A percentile compares a stretch with the other conserved stretches of the same genome.
Evolutionary conservation across 306 rosid genomes (phyloP).

Genomic region (Vicia villosa): DNA sequence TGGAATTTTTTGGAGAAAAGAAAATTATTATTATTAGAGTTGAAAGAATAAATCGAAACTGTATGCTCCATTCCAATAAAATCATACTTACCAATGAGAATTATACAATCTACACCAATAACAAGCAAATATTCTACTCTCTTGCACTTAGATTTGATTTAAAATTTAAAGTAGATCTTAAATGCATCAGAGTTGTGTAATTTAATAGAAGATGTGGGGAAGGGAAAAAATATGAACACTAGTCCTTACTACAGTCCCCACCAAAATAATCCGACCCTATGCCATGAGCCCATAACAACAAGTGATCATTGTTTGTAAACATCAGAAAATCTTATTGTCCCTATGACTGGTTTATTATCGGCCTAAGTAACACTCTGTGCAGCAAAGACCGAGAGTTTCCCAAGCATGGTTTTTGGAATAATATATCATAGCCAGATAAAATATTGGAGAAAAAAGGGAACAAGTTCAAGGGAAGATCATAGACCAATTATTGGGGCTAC

Average conservation of each 20-base stretch:
- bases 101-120: neutral
- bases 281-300: neutral
- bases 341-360: slow-evolving; percentile 1
- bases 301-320: slow-evolving; percentile 3
- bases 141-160: neutral
- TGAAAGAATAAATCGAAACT: neutral
- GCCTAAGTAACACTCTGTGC: slow-evolving; percentile 12
- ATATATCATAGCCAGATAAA: neutral
- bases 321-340: neutral
- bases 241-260: neutral
- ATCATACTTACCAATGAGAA: neutral
- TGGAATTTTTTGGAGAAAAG: neutral
- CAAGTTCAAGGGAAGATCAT: neutral
- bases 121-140: neutral
- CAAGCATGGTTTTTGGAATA: neutral
- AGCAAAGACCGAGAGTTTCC: slow-evolving; percentile 4
- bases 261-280: neutral
- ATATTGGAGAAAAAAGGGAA: neutral
- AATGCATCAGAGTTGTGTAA: neutral
- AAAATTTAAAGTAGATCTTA: neutral
- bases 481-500: slow-evolving; percentile 5
- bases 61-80: neutral
- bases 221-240: neutral
- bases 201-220: neutral
- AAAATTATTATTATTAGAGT: neutral